Conservation (phyloP, 2,329 filamentous ascomycete genomes). For the Dissoconium aciculare region DNA sequence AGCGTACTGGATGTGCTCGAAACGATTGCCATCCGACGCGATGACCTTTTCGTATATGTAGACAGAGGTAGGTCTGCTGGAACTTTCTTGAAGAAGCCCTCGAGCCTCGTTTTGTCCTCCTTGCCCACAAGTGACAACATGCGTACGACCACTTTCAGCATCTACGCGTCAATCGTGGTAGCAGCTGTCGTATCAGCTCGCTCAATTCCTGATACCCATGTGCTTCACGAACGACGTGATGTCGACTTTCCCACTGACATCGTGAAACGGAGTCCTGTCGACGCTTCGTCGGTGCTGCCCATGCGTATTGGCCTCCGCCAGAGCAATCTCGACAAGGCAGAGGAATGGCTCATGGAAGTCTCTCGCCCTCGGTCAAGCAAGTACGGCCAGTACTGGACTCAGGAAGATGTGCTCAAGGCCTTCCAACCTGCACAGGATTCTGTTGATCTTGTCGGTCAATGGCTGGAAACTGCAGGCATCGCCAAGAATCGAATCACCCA, state of each 20-base stretch:
- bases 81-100: too few relatives aligned
- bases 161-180: too few relatives aligned
- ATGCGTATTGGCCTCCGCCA: slow-evolving; percentile 19
- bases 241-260: not conserved
- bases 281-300: too few relatives aligned
- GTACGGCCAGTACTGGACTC: slow-evolving; percentile 24
- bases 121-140: too few relatives aligned
- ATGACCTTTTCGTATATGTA: too few relatives aligned
- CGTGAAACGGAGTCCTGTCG: not conserved
- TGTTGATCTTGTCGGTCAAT: slow-evolving; percentile 24
- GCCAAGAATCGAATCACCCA: slow-evolving; percentile 17
- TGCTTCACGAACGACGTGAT: not conserved
- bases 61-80: too few relatives aligned
- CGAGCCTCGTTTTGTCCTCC: too few relatives aligned
- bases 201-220: not conserved
- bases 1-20: too few relatives aligned
- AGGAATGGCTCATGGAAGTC: slow-evolving; percentile 21
- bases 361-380: slow-evolving; percentile 19
- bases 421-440: slow-evolving; percentile 25
- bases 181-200: not conserved
- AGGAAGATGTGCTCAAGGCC: slow-evolving; percentile 25
- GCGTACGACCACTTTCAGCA: too few relatives aligned
- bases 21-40: too few relatives aligned
- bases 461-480: slow-evolving; percentile 24
- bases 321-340: slow-evolving; percentile 11